Evolutionary conservation across 768 basidiomycete species (phyloP), one percentile per base, ranked within the genome.

Genomic region (Auriscalpium orientale): DNA sequence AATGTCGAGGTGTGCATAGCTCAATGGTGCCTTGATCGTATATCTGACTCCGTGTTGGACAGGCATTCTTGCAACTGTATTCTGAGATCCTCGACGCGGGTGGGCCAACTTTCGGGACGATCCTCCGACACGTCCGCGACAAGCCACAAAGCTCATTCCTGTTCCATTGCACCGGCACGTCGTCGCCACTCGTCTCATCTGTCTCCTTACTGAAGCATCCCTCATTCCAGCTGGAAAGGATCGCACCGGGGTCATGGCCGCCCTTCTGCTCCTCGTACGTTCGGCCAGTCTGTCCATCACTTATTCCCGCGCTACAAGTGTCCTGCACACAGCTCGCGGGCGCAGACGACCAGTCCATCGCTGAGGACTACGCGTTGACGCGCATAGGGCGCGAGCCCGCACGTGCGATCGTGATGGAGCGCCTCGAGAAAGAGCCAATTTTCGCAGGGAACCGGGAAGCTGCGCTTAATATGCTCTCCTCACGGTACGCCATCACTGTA

Each of bases 61-160:
- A 91, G 89, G 84, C 87, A 13, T 90, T 91, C 65, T 84, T 89
- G 79, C 82, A 84, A 61, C 70, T 89, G 9, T 92, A 91, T 63
- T 80, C 84, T 45, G 87, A 91, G 72, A 90, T 92, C 50, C 72
- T 92, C 37, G 86, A 90, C 56, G 78, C 86, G 57, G 90, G 80
- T 12, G 85, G 83, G 3, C 69, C 69, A 16, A 78, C 88, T 3
- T 90, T 89, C 62, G 82, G 83, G n/a, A 66, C 74, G 1, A 84
- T 92, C 51, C 75, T 92, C 11, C 79, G 84, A 56, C 87, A 90
- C 67, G 76, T 91, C 33, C 74, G 84, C 55, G 89, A 91, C 64
- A 75, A 75, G 54, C 85, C 89, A 64, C 74, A 77, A 43, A 78
- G 81, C 18, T 80, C 78, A 0, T 85, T 79, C 60, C 58, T 91